Base-by-base conservation (phyloP, 805 yeast genomes). In the Wickerhamiella kurtzmanii region DNA sequence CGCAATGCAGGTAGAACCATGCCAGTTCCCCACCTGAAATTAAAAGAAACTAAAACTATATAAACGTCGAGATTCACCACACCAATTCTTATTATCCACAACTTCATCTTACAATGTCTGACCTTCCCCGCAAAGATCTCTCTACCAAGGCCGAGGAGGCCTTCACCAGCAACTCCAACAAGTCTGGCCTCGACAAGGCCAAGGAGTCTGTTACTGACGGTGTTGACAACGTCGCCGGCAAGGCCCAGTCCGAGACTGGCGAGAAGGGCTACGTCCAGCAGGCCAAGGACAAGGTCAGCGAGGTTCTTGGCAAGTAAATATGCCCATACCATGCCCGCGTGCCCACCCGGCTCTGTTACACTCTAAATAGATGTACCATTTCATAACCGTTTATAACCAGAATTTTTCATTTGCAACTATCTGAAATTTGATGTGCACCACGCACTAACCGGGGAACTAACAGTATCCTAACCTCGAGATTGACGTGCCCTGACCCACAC, bases 41-140 rank as follows among this genome's bases (percentile, higher is more conserved):
- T n/a, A n/a, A n/a, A n/a, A n/a, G n/a, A n/a, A n/a, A n/a, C n/a
- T n/a, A 5, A 1, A 3, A 35, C 4, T 16, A 15, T 43, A 43
- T 43, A 43, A 43, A 41, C 4, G 37, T 6, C 6, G 11, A 6
- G 9, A 25, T 25, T 11, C 32, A 25, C 6, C 32, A 25, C 32
- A 17, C 5, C 44, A 42, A 15, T 36, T 16, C 35, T 6, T 6
- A 25, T 25, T 11, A 25, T 25, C 32, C 32, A 25, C 6, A 6
- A 25, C 32, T 38, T 11, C 44, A 42, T 11, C 25, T 19, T 41
- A 51, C 48, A 45, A 56, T 56, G 60, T 53, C 56, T 48, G 60
- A 56, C 50, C 35, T 72, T 51, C 82, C 81, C 60, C 82, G 95
- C 80, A 85, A 86, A 68, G 69, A 75, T 62, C 72, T 85, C 62